Evolutionary conservation across 1,139 yeast species (phyloP).

Genomic region (Scheffersomyces segobiensis): DNA sequence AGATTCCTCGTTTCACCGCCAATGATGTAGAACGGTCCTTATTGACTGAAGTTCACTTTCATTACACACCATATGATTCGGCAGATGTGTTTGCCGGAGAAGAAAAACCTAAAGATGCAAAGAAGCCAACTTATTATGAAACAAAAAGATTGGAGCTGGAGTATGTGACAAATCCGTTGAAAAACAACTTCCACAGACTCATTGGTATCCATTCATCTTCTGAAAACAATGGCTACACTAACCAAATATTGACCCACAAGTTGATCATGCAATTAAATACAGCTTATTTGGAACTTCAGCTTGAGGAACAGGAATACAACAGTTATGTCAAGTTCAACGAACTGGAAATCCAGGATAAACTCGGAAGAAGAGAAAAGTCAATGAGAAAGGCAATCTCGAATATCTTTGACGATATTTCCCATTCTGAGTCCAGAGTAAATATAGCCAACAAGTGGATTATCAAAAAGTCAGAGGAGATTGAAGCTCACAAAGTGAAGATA

Average conservation of each 20-base stretch:
- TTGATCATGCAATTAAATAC: slow-evolving; percentile 38
- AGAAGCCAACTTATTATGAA: slow-evolving; percentile 54
- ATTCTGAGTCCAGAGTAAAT: slow-evolving; percentile 38
- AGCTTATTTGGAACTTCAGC: slow-evolving; percentile 26
- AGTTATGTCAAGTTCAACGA: slow-evolving; percentile 23
- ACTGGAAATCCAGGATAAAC: slow-evolving; percentile 20
- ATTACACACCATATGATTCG: slow-evolving; percentile 55
- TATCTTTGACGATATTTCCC: slow-evolving; percentile 37
- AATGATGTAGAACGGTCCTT: slow-evolving; percentile 78
- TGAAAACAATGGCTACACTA: slow-evolving; percentile 6
- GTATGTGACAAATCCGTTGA: slow-evolving; percentile 65
- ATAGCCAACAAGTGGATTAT: slow-evolving; percentile 42
- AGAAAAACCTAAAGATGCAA: slow-evolving; percentile 12
- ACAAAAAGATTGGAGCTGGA: slow-evolving; percentile 67
- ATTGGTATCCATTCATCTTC: slow-evolving; percentile 55
- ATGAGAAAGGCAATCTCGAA: slow-evolving; percentile 27
- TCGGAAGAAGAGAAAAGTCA: slow-evolving; percentile 36
- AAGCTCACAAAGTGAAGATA: slow-evolving; percentile 21
- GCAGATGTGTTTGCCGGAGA: slow-evolving; percentile 25
- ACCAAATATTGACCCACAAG: slow-evolving; percentile 36
- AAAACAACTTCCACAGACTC: slow-evolving; percentile 53
- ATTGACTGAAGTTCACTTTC: slow-evolving; percentile 73
- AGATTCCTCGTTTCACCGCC: slow-evolving; percentile 61
- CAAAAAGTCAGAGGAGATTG: slow-evolving; percentile 35
- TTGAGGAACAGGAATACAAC: slow-evolving; percentile 29